Conservation (phyloP, 768 basidiomycete genomes). For the Auriscalpium vulgare region DNA sequence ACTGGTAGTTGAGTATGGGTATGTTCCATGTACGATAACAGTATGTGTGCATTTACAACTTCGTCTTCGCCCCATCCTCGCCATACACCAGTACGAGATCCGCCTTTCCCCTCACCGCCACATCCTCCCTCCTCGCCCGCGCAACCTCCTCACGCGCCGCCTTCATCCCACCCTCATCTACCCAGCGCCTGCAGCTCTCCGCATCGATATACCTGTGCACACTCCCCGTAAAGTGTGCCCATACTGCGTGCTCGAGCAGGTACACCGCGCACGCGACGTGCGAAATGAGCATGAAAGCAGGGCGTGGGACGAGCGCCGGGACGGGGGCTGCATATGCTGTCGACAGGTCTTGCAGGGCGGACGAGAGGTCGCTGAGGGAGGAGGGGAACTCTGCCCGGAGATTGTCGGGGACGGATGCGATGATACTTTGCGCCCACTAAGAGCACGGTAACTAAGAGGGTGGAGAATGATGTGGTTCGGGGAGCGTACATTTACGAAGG, state of each 20-base stretch:
- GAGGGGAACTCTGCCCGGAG: slow-evolving; percentile 23
- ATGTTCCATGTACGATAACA: too few relatives aligned
- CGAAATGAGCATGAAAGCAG: slow-evolving; percentile 52
- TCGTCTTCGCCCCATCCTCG: not conserved
- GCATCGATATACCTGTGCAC: slow-evolving; percentile 32
- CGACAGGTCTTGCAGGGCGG: slow-evolving; percentile 33
- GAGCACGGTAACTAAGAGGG: not conserved
- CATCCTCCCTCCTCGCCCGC: not conserved
- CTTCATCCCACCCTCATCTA: slow-evolving; percentile 31
- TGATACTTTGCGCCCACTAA: slow-evolving; percentile 46
- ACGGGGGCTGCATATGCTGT: slow-evolving; percentile 33
- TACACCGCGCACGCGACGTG: slow-evolving; percentile 44
- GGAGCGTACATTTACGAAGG: slow-evolving; percentile 43
- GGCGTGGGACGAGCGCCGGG: slow-evolving; percentile 43
- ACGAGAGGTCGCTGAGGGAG: slow-evolving; percentile 22
- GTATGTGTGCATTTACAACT: too few relatives aligned
- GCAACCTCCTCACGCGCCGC: slow-evolving; percentile 19
- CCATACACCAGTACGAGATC: not conserved
- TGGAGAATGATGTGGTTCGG: not conserved
- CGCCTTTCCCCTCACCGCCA: not conserved
- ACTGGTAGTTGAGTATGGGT: too few relatives aligned
- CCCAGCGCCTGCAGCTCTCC: slow-evolving; percentile 49
- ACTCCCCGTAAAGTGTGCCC: slow-evolving; percentile 33
- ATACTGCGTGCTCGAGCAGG: slow-evolving; percentile 63
- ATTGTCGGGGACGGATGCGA: slow-evolving; percentile 33